phyloP scores from a whole-genome alignment of 495 filamentous ascomycete species.

The Xylaria grammica region DNA sequence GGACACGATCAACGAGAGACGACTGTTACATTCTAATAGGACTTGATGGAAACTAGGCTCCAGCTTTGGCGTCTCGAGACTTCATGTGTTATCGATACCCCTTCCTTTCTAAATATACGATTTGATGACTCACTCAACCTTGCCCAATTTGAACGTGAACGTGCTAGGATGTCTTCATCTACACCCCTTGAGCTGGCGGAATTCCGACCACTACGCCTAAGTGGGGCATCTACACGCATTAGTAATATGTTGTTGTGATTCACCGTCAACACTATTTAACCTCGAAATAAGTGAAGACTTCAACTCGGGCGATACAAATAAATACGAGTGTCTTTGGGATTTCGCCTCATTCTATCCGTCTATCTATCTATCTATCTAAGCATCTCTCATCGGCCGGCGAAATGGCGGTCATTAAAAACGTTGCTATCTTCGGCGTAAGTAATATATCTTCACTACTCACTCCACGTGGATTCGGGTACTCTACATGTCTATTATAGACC shows the following conservation, averaged over 20 bases:
- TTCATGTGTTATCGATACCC: conserved; percentile 23
- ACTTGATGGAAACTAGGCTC: conserved; percentile 11
- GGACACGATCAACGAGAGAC: conserved; percentile 5
- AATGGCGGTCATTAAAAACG: conserved; percentile 45
- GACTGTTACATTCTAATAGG: conserved; percentile 7
- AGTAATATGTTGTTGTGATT: neutral
- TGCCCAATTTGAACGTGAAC: neutral
- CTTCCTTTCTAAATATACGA: conserved; percentile 19
- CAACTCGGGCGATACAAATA: too few relatives aligned
- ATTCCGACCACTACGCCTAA: neutral
- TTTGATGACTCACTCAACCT: conserved; percentile 11
- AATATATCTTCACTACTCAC: neutral
- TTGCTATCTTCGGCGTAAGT: conserved; percentile 50
- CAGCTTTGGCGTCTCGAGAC: neutral
- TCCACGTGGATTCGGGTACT: neutral
- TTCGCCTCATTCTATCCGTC: neutral
- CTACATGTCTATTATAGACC: too few relatives aligned
- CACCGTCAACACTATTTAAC: neutral
- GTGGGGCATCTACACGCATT: conserved; percentile 2
- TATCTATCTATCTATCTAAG: too few relatives aligned
- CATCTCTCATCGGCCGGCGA: neutral
- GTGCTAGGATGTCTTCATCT: neutral
- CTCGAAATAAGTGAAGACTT: neutral
- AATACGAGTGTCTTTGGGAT: too few relatives aligned
- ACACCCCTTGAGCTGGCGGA: neutral